These are phyloP conservation scores for Kwoniella bestiolae DNA, from an alignment of 768 basidiomycete genomes.

Conservation along the genomic window DNA sequence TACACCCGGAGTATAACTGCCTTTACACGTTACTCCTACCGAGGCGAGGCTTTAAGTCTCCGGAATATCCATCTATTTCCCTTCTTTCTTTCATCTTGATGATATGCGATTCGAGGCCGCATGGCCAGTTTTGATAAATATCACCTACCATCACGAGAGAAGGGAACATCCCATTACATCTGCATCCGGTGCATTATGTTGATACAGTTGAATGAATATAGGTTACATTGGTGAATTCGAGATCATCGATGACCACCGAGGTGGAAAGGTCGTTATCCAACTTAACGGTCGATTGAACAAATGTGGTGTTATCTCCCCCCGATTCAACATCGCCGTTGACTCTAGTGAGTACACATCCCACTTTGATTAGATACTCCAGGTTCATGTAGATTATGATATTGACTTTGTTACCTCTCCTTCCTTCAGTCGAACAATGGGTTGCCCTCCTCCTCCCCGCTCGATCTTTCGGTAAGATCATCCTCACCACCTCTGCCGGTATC, in stretches of 20 bases:
- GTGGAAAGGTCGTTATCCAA: conserved; percentile 94
- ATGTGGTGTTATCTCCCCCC: conserved; percentile 99
- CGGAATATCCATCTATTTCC: conserved; percentile 49
- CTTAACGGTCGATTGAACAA: conserved; percentile 99
- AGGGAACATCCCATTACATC: not conserved
- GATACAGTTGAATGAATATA: conserved; percentile 49
- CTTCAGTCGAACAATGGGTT: conserved; percentile 75
- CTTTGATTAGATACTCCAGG: too few relatives aligned
- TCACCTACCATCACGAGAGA: not conserved
- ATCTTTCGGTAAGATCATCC: conserved; percentile 94
- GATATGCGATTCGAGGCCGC: conserved; percentile 37
- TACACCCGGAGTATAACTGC: conserved; percentile 57
- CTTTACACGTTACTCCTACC: conserved; percentile 53
- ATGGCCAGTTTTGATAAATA: conserved; percentile 32
- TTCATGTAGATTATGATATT: too few relatives aligned
- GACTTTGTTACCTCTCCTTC: too few relatives aligned
- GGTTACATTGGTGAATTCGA: conserved; percentile 99
- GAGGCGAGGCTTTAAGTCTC: conserved; percentile 59
- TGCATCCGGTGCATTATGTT: not conserved
- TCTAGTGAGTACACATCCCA: conserved; percentile 70
- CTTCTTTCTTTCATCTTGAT: conserved; percentile 4
- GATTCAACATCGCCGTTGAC: conserved; percentile 91
- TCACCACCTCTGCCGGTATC: conserved; percentile 97
- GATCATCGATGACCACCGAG: conserved; percentile 97
- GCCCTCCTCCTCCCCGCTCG: conserved; percentile 93